Base-by-base conservation (phyloP, 768 basidiomycete species). In the Amanita exitialis region DNA sequence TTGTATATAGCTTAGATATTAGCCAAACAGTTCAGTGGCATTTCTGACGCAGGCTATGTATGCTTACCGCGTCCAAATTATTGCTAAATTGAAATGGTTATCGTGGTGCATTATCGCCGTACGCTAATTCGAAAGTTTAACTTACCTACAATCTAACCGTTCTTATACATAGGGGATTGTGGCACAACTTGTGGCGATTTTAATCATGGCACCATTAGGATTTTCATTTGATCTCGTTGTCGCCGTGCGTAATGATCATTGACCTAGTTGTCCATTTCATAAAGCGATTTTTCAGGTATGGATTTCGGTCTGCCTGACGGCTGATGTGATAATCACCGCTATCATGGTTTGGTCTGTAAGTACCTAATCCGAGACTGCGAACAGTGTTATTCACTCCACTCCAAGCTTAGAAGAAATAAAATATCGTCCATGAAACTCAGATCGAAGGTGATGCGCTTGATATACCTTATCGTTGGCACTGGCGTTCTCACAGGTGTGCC, bases 381-480 rank as follows among this genome's bases (percentile, higher is more conserved):
- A 28, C n/a, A 5, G n/a, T 16, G 1, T 6, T 15, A 27, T 27
- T 27, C 16, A 16, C 25, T 16, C 2, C 16, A 16, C 16, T 13
- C 4, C 28, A 39, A 60, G 59, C 53, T 62, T 8, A 56, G 55
- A 6, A 58, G 56, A 30, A 62, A 58, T 49, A 57, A 62, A 20
- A 63, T 59, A 12, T 57, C 56, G 1, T 64, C 61, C 48, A 57
- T 53, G 30, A 51, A 58, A 16, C 64, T 62, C 0, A 58, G 61
- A 25, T 42, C 57, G 4, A 57, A 64, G 27, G 57, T 69, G 4
- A 59, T 59, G 12, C 57, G 62, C 30, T 55, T 68, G 7, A 58
- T 66, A n/a, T 61, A 64, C 13, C 53, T 69, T 36, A 64, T 62
- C 0, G 60, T 69, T 12, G 67, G 69, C 53, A 71, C 69, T 9